Evolutionary conservation across 139 green algal species (phyloP).

Genomic region (Chlamydomonas schloesseri): DNA sequence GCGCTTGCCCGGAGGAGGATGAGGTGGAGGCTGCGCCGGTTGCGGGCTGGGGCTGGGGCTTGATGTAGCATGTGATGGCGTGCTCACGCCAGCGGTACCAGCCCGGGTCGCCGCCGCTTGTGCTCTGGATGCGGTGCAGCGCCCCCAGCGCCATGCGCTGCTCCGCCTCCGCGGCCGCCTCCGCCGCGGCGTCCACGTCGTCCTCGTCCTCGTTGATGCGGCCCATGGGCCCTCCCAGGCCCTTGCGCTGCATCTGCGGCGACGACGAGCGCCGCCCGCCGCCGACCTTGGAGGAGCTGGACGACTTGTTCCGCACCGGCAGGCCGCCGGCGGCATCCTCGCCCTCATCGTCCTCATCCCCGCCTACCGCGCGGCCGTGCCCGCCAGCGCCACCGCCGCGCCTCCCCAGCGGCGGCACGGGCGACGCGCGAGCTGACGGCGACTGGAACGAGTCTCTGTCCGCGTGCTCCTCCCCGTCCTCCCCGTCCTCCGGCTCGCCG

Average conservation of each 20-base stretch:
- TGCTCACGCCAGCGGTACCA: conserved; percentile 60
- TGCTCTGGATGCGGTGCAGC: no score
- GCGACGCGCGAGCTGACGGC: no score
- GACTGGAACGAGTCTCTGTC: neutral
- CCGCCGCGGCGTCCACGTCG: neutral
- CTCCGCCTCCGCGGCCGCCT: neutral
- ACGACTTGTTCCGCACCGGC: neutral
- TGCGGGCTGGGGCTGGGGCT: conserved; percentile 46
- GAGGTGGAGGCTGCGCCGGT: no score
- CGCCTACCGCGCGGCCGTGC: no score
- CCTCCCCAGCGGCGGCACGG: no score
- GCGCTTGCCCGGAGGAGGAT: no score
- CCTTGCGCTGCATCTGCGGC: neutral
- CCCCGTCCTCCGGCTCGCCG: conserved; percentile 28
- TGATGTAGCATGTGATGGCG: conserved; percentile 58
- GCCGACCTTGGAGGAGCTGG: neutral
- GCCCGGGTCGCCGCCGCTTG: neutral
- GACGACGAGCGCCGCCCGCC: no score
- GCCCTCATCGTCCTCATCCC: no score
- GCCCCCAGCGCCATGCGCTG: no score
- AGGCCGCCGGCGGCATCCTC: no score
- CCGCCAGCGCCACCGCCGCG: no score
- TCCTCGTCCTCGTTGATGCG: neutral
- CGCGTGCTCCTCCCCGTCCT: neutral
- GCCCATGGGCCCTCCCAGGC: neutral